Conservation (phyloP, 148 eudicot genomes). For the Suaeda aralocaspica region DNA sequence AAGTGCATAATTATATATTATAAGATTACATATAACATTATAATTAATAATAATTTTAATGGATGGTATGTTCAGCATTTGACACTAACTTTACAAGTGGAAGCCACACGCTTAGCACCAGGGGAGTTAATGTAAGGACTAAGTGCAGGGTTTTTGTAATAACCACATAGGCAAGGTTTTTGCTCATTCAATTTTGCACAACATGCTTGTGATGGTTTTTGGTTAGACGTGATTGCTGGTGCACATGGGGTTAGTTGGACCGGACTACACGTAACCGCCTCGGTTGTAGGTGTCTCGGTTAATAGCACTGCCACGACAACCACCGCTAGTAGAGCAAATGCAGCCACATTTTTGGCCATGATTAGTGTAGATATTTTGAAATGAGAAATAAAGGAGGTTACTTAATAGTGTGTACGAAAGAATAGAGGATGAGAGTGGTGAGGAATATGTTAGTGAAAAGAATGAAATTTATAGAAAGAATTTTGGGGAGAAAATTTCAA, state of each 20-base stretch:
- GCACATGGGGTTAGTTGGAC: constrained; percentile 37
- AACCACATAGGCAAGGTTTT: constrained; percentile 55
- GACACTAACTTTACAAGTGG: constrained; percentile 26
- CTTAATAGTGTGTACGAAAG: background rate
- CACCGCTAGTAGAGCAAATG: constrained; percentile 15
- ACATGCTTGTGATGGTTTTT: constrained; percentile 33
- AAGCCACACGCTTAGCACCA: constrained; percentile 39
- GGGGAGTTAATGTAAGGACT: constrained; percentile 39
- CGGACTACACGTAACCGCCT: constrained; percentile 43
- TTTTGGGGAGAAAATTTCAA: background rate
- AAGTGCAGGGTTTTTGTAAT: constrained; percentile 35
- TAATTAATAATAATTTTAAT: too few relatives aligned
- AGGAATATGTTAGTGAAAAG: background rate
- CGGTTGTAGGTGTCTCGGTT: constrained; percentile 6
- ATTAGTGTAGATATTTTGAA: background rate
- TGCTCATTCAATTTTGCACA: constrained; percentile 35
- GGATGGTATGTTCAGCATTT: background rate
- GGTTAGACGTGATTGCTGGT: constrained; percentile 23
- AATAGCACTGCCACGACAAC: constrained; percentile 17
- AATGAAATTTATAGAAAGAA: constrained; percentile 14
- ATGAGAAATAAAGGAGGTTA: background rate
- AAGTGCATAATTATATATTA: too few relatives aligned
- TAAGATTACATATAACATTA: too few relatives aligned
- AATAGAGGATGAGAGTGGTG: background rate
- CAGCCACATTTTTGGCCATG: constrained; percentile 24